Conservation (phyloP, 768 basidiomycete species). For the Serendipita sp. region DNA sequence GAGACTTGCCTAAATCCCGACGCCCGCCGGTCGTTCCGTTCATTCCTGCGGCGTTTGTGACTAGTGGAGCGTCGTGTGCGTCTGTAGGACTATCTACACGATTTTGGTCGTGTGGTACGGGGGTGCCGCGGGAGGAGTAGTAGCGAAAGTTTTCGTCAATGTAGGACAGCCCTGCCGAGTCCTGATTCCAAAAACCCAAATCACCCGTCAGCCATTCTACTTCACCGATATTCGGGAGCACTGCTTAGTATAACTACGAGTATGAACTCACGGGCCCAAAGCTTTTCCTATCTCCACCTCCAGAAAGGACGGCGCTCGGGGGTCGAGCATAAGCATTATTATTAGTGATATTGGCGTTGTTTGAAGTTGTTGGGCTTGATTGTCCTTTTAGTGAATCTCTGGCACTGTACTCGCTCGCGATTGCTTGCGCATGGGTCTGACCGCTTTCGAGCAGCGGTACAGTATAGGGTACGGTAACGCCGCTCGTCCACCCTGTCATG, state of each 20-base stretch:
- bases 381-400: not conserved
- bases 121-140: constrained; percentile 10
- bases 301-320: not conserved
- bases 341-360: not conserved
- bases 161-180: constrained; percentile 12
- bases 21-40: constrained; percentile 25
- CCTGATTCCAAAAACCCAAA: not conserved
- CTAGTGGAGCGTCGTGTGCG: constrained; percentile 24
- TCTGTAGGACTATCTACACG: constrained; percentile 11
- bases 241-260: not conserved
- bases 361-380: not conserved
- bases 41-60: constrained; percentile 30
- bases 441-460: constrained; percentile 7
- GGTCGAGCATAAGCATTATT: not conserved
- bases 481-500: not conserved
- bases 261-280: not conserved
- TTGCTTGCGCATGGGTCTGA: constrained; percentile 13
- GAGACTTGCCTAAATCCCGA: constrained; percentile 38
- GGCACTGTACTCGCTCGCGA: constrained; percentile 10
- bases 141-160: constrained; percentile 15
- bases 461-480: constrained; percentile 11
- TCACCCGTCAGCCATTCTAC: not conserved
- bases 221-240: not conserved
- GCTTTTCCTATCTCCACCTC: not conserved
- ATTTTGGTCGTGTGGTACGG: constrained; percentile 11